phyloP scores from a whole-genome alignment of 805 yeast species.

The Candida railenensis region DNA sequence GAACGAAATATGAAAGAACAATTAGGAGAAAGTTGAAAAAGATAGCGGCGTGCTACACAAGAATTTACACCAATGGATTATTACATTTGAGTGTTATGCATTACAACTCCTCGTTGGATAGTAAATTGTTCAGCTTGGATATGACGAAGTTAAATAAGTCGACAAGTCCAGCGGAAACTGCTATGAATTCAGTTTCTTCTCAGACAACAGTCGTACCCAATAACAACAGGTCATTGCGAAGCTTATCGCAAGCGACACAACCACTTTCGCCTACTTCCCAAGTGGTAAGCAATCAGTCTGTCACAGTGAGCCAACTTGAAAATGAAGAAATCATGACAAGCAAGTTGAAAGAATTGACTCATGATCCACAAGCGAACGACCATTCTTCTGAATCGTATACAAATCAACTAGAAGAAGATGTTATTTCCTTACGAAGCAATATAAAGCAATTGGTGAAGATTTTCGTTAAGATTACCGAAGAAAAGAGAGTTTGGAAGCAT shows the following conservation, averaged over 20 bases:
- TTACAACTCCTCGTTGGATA: constrained; percentile 20
- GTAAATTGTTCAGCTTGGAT: constrained; percentile 31
- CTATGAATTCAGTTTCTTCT: constrained; percentile 7
- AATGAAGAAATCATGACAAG: too few species aligned
- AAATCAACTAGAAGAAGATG: constrained; percentile 39
- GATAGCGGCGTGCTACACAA: constrained; percentile 55
- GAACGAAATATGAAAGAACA: constrained; percentile 44
- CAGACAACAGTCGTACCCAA: not conserved
- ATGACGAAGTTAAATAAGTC: constrained; percentile 23
- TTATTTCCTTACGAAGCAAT: constrained; percentile 33
- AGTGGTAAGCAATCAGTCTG: too few species aligned
- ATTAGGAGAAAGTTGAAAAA: constrained; percentile 51
- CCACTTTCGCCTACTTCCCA: not conserved
- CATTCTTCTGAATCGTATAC: constrained; percentile 26
- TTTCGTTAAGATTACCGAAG: constrained; percentile 30
- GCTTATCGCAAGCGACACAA: not conserved
- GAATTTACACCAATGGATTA: constrained; percentile 62
- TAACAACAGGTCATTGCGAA: not conserved
- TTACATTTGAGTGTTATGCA: constrained; percentile 52
- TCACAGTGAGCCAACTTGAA: too few species aligned
- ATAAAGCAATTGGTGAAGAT: constrained; percentile 27
- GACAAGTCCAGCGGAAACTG: constrained; percentile 10
- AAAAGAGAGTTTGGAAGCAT: constrained; percentile 26
- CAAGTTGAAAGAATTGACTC: too few species aligned
- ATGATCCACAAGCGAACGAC: too few species aligned